phyloP scores from a whole-genome alignment of 495 filamentous ascomycete species.

The Penicillium waksmanii region DNA sequence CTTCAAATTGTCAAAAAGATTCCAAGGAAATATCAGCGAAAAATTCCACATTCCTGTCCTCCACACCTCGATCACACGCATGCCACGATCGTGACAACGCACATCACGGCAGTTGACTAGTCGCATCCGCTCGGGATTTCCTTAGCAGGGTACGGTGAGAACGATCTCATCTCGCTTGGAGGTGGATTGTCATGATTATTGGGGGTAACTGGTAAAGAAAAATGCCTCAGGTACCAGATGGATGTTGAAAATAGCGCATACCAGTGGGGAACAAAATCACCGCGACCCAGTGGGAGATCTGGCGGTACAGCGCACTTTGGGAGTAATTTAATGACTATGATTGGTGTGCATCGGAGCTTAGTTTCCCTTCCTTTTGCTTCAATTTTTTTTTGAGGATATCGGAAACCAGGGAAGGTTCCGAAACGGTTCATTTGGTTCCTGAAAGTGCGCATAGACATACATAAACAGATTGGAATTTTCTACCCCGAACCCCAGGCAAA shows the following conservation, averaged over 20 bases:
- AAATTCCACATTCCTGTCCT: not conserved
- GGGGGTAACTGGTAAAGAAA: not conserved
- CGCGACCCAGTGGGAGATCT: not conserved
- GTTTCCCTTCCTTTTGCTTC: slow-evolving; percentile 21
- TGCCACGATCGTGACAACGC: not conserved
- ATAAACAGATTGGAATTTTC: not conserved
- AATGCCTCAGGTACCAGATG: not conserved
- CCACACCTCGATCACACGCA: not conserved
- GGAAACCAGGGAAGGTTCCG: not conserved
- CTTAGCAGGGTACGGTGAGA: not conserved
- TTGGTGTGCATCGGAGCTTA: slow-evolving; percentile 28
- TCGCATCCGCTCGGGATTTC: slow-evolving; percentile 1
- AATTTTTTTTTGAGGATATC: not conserved
- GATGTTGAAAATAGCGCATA: slow-evolving; percentile 1
- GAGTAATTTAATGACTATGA: slow-evolving; percentile 5
- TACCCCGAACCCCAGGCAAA: not conserved
- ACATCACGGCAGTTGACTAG: slow-evolving; percentile 3
- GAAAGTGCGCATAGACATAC: not conserved
- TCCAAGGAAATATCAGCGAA: not conserved
- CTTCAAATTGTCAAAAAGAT: not conserved
- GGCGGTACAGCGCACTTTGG: not conserved
- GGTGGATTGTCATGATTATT: not conserved
- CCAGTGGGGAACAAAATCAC: not conserved
- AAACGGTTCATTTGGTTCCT: too few relatives aligned
- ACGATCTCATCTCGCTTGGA: slow-evolving; percentile 1